These are phyloP conservation scores for Lentinula aciculospora DNA, from an alignment of 768 basidiomycete genomes.

Conservation along the genomic window DNA sequence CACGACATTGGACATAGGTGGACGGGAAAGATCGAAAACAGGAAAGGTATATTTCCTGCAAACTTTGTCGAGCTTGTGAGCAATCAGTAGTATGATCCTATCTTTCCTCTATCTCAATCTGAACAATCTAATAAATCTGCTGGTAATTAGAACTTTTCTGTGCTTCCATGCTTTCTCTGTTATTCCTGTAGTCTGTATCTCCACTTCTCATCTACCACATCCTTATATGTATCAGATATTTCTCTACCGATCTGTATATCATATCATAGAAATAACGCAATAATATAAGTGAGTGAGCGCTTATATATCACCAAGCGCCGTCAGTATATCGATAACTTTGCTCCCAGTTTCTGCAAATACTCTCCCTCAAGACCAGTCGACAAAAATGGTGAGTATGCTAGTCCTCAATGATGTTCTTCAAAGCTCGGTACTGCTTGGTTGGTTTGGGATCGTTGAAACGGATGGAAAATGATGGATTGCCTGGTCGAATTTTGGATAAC, in stretches of 20 bases:
- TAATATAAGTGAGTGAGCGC: no score
- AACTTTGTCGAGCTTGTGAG: slow-evolving; percentile 70
- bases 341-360: no score
- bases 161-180: not conserved
- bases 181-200: not conserved
- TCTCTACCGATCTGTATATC: no score
- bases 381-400: not conserved
- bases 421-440: not conserved
- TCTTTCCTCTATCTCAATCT: not conserved
- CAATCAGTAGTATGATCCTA: not conserved
- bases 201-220: not conserved
- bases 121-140: not conserved
- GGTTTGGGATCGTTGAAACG: not conserved
- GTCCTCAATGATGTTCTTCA: not conserved
- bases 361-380: not conserved
- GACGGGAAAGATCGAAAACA: slow-evolving; percentile 60
- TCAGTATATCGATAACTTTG: no score
- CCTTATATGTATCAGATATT: not conserved
- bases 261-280: no score
- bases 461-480: not conserved
- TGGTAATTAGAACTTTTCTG: no score
- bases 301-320: no score
- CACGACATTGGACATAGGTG: slow-evolving; percentile 43
- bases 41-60: slow-evolving; percentile 73
- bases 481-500: not conserved